These are phyloP conservation scores for Kodamaea hsintzibuensis DNA, from an alignment of 805 yeast species.

Conservation along the genomic window DNA sequence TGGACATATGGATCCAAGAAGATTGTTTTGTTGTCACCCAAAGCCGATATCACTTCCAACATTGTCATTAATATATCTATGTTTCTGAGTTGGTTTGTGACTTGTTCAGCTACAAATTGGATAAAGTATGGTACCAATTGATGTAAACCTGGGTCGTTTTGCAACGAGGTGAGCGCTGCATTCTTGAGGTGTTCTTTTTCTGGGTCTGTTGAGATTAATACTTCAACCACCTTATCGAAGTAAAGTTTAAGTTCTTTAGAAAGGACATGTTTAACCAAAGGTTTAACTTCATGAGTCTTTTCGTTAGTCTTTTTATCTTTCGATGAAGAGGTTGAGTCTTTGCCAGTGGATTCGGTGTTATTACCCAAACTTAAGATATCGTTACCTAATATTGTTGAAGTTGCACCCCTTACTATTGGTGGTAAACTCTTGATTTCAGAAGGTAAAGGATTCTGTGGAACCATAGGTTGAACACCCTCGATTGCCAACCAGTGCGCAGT, in stretches of 20 bases:
- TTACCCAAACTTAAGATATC: constrained; percentile 32
- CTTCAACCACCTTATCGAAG: constrained; percentile 86
- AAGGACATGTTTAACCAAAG: constrained; percentile 90
- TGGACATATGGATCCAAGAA: constrained; percentile 95
- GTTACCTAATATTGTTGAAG: constrained; percentile 45
- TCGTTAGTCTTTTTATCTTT: constrained; percentile 32
- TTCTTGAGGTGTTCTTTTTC: constrained; percentile 59
- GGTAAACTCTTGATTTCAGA: constrained; percentile 77
- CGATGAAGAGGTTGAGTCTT: constrained; percentile 43
- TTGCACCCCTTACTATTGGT: constrained; percentile 82
- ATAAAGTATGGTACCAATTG: constrained; percentile 95
- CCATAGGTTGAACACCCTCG: constrained; percentile 97
- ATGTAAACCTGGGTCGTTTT: constrained; percentile 93
- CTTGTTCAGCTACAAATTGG: constrained; percentile 93
- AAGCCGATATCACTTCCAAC: constrained; percentile 84
- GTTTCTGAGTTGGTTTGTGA: constrained; percentile 81
- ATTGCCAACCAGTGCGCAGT: constrained; percentile 98
- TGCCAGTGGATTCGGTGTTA: constrained; percentile 35
- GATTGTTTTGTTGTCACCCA: constrained; percentile 78
- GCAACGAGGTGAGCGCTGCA: constrained; percentile 82
- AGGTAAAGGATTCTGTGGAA: constrained; percentile 91
- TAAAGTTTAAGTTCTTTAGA: constrained; percentile 93
- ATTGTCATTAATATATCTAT: constrained; percentile 72
- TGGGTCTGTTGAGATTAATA: constrained; percentile 60
- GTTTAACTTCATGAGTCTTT: constrained; percentile 68